Evolutionary conservation across 2,329 filamentous ascomycete genomes (phyloP).

Genomic region (Orbilia quercus): DNA sequence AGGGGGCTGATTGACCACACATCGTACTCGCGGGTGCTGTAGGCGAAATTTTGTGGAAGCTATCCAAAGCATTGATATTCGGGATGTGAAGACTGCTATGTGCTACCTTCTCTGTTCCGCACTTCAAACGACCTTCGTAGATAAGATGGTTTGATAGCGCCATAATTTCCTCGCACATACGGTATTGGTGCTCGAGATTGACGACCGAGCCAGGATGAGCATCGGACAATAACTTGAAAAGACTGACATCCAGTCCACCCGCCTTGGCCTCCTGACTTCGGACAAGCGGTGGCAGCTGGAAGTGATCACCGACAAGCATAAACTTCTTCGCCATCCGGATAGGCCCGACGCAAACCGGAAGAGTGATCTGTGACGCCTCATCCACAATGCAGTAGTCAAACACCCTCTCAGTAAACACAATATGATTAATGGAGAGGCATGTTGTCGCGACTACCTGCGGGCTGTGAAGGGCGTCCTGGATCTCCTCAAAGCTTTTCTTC

Average conservation of each 20-base stretch:
- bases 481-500: conserved; percentile 81
- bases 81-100: conserved; percentile 75
- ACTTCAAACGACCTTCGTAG: conserved; percentile 89
- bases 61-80: conserved; percentile 70
- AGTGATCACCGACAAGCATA: conserved; percentile 94
- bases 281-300: conserved; percentile 92
- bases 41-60: conserved; percentile 53
- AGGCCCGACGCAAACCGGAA: conserved; percentile 92
- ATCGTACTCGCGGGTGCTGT: conserved; percentile 2
- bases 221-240: conserved; percentile 94
- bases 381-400: conserved; percentile 99
- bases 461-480: conserved; percentile 83
- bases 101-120: conserved; percentile 82
- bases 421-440: conserved; percentile 89
- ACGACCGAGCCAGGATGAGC: conserved; percentile 87
- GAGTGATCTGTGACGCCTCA: conserved; percentile 95
- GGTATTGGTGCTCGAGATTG: conserved; percentile 93
- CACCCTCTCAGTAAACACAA: conserved; percentile 84
- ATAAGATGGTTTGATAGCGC: conserved; percentile 90
- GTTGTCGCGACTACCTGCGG: conserved; percentile 93
- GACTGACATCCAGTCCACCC: conserved; percentile 87
- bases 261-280: conserved; percentile 87
- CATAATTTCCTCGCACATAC: conserved; percentile 99
- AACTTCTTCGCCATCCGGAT: conserved; percentile 93
- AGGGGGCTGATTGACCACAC: conserved; percentile 23